A percentile compares a stretch with the other conserved stretches of the same genome.
These are phyloP conservation scores for Botrytis sinoallii DNA, from an alignment of 2,329 filamentous ascomycete species.

Conservation along the genomic window DNA sequence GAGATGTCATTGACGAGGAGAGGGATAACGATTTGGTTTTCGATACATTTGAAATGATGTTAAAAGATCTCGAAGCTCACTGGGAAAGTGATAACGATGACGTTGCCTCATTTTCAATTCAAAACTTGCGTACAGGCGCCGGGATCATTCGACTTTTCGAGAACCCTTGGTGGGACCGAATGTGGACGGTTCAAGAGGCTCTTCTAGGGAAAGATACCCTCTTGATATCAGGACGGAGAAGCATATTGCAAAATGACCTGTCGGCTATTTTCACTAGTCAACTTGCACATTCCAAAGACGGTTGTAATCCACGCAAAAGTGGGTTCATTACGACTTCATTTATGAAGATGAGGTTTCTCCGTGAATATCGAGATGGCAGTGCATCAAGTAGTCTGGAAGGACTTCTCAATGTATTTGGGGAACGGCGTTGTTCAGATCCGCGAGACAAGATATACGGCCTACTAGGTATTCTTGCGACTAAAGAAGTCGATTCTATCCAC, in stretches of 20 bases:
- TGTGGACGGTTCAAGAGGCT: not conserved
- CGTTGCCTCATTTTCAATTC: not conserved
- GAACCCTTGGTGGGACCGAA: not conserved
- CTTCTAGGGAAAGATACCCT: not conserved
- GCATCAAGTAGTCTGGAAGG: not conserved
- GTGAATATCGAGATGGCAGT: not conserved
- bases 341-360: not conserved
- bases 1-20: not conserved
- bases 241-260: not conserved
- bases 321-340: not conserved
- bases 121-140: not conserved
- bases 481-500: not conserved
- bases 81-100: not conserved
- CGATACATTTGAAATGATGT: not conserved
- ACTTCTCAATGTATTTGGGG: not conserved
- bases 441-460: not conserved
- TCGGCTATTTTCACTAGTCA: not conserved
- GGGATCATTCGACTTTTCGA: not conserved
- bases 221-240: not conserved
- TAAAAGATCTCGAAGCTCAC: not conserved
- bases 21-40: not conserved
- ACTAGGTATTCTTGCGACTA: not conserved
- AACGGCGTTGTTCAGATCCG: not conserved
- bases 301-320: not conserved
- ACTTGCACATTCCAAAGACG: not conserved